Conservation (phyloP, 2,329 filamentous ascomycete species). For the Penicillium sp. region DNA sequence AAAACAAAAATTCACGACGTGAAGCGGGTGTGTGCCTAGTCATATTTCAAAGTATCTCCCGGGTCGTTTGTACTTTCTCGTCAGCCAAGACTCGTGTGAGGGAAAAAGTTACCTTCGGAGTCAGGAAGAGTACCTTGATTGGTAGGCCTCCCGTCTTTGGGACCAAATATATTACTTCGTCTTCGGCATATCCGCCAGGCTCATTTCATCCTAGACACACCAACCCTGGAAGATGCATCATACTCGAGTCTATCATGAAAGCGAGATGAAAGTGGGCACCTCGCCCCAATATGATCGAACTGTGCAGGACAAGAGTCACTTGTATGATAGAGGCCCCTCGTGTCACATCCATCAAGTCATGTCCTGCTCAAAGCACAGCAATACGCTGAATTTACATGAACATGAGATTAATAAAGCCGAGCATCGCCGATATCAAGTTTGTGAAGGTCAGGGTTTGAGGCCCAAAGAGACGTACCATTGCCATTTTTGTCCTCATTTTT, state of each 20-base stretch:
- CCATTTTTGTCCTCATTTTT: background rate
- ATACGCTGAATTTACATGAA: too few species aligned
- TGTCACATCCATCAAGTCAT: background rate
- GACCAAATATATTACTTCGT: background rate
- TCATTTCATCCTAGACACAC: background rate
- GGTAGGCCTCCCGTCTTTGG: too few species aligned
- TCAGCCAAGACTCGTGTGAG: constrained; percentile 1
- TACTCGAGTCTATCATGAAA: background rate
- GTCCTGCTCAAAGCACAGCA: background rate
- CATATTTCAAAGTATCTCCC: background rate
- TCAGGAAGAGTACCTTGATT: too few species aligned
- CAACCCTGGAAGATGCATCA: background rate
- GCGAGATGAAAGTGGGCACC: background rate
- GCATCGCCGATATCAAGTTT: background rate
- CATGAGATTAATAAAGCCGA: too few species aligned
- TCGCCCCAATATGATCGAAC: background rate
- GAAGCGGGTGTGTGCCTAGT: constrained; percentile 1
- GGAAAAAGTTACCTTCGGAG: background rate
- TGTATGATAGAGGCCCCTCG: background rate
- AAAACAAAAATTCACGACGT: background rate
- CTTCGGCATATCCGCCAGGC: background rate
- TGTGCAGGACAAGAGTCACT: background rate
- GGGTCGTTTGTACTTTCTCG: background rate
- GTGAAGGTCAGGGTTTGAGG: too few species aligned
- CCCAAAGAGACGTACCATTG: background rate